Percentiles rank a stretch among this genome's conserved stretches.
Evolutionary conservation across 1,139 yeast species (phyloP).

Genomic region (Sporopachydermia cereana): DNA sequence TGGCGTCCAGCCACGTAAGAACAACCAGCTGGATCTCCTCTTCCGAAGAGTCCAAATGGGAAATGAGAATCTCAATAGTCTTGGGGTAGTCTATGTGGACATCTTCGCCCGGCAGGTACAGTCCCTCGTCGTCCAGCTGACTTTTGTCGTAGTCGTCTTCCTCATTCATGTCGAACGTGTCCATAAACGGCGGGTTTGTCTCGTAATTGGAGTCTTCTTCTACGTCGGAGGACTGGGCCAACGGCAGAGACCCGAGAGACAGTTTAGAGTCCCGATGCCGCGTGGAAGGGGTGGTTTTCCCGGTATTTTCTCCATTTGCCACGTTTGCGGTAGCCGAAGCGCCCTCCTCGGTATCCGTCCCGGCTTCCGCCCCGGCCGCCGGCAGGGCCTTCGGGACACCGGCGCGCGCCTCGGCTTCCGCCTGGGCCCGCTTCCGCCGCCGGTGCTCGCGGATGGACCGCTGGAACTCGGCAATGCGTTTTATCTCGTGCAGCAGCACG

Average conservation of each 20-base stretch:
- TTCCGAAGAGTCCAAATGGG: constrained; percentile 63
- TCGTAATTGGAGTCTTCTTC: constrained; percentile 10
- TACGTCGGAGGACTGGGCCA: constrained; percentile 7
- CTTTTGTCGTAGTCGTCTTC: constrained; percentile 11
- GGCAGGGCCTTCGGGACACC: too few relatives aligned
- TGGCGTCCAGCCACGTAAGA: constrained; percentile 70
- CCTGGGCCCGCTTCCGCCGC: constrained; percentile 14
- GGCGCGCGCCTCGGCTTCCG: constrained; percentile 8
- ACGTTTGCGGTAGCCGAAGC: constrained; percentile 9
- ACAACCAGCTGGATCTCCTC: constrained; percentile 74
- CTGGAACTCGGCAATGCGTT: constrained; percentile 60
- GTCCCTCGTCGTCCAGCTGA: constrained; percentile 36
- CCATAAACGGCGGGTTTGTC: constrained; percentile 7
- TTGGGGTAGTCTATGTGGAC: constrained; percentile 70
- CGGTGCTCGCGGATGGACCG: constrained; percentile 28
- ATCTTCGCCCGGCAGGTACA: constrained; percentile 65
- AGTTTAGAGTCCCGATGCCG: not conserved
- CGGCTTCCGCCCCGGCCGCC: not conserved
- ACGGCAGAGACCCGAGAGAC: not conserved
- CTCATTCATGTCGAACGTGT: constrained; percentile 14
- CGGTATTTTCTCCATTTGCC: constrained; percentile 9
- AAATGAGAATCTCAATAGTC: constrained; percentile 67
- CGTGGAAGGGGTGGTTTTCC: not conserved
- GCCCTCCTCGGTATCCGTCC: constrained; percentile 8
- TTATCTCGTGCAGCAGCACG: constrained; percentile 69